phyloP scores from a whole-genome alignment of 2,329 filamentous ascomycete genomes.

The Alternaria postmessia region DNA sequence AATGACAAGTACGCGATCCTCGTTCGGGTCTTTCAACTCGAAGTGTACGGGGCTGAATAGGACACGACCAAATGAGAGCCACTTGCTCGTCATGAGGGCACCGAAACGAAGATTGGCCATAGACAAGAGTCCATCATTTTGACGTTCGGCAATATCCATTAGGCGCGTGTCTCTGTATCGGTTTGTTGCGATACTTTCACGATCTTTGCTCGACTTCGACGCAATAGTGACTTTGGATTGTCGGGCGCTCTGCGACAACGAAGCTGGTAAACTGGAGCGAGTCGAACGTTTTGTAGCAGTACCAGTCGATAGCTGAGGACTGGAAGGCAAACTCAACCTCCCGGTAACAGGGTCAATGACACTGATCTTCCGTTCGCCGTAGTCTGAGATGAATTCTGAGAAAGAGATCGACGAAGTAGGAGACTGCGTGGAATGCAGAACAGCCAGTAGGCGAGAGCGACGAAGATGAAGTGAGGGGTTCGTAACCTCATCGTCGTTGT shows the following conservation, averaged over 20 bases:
- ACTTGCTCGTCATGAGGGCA: conserved; percentile 86
- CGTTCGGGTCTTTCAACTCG: conserved; percentile 66
- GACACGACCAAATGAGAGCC: conserved; percentile 84
- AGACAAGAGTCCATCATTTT: conserved; percentile 52
- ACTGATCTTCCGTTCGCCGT: conserved; percentile 54
- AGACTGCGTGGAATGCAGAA: conserved; percentile 58
- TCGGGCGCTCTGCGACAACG: conserved; percentile 38
- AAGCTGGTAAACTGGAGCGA: conserved; percentile 47
- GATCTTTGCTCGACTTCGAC: conserved; percentile 45
- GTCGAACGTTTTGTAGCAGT: conserved; percentile 41
- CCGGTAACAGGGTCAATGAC: conserved; percentile 50
- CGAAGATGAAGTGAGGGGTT: conserved; percentile 54
- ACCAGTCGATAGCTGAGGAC: conserved; percentile 40
- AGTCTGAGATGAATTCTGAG: conserved; percentile 62
- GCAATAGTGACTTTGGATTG: conserved; percentile 43
- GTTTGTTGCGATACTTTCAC: conserved; percentile 42
- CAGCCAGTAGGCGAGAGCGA: conserved; percentile 61
- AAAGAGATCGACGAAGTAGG: conserved; percentile 63
- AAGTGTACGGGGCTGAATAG: conserved; percentile 82
- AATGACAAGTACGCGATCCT: conserved; percentile 76
- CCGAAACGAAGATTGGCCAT: conserved; percentile 81
- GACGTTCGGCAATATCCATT: conserved; percentile 52
- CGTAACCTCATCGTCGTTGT: conserved; percentile 33
- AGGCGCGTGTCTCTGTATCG: conserved; percentile 66
- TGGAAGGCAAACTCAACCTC: conserved; percentile 48